A percentile compares a stretch with the other conserved stretches of the same genome.
Conservation (phyloP, 805 yeast genomes). For the Zygoascus bituminiphila region DNA sequence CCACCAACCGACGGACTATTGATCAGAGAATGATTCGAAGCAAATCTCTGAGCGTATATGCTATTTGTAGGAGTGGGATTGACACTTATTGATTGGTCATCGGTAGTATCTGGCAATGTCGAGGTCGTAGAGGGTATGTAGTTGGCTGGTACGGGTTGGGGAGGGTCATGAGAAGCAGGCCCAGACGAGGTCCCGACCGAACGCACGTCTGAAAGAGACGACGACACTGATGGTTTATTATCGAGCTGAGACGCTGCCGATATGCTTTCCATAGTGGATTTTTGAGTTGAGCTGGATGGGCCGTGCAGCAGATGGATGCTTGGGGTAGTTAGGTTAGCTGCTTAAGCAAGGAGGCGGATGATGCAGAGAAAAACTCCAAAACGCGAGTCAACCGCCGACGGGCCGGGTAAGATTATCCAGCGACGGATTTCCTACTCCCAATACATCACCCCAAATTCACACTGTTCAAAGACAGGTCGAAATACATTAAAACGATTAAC, state of each 20-base stretch:
- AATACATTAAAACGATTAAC: no score
- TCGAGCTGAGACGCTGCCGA: background rate
- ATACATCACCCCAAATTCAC: no score
- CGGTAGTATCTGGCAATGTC: constrained; percentile 7
- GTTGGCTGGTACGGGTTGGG: constrained; percentile 1
- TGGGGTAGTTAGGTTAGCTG: background rate
- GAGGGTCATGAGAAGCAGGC: background rate
- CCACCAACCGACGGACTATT: background rate
- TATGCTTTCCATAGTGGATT: background rate
- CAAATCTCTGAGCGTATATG: background rate
- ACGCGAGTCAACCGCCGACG: background rate
- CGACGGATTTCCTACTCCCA: no score
- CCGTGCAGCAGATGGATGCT: background rate
- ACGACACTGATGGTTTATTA: background rate
- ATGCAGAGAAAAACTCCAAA: background rate
- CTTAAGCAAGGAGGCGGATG: background rate
- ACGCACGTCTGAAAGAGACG: background rate
- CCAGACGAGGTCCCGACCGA: background rate
- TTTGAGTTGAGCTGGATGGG: background rate
- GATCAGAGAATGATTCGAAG: background rate
- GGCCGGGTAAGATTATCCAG: background rate
- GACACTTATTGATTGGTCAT: background rate
- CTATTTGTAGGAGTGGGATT: background rate
- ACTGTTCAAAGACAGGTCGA: no score
- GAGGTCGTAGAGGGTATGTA: constrained; percentile 9